Evolutionary conservation across 352 stramenopile genomes (phyloP).

Genomic region (Globisporangium okanoganense): DNA sequence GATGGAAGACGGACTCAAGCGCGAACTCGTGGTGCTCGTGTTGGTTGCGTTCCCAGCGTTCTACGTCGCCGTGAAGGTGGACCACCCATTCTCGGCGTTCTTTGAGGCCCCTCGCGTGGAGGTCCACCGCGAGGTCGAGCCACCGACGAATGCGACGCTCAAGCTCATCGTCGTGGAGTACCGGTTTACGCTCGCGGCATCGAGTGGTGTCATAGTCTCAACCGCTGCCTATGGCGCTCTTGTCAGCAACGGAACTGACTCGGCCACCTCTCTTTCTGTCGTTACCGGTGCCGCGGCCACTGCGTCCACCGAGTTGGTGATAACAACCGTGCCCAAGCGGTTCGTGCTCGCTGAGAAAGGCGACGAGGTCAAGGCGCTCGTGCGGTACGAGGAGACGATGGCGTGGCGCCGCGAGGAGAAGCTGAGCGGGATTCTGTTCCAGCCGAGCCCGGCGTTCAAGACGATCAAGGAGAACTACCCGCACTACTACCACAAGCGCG

Average conservation of each 20-base stretch:
- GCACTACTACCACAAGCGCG: constrained; percentile 88
- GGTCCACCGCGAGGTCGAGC: constrained; percentile 10
- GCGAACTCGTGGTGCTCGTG: constrained; percentile 53
- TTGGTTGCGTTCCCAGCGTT: constrained; percentile 58
- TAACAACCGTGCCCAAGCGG: constrained; percentile 41
- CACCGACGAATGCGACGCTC: constrained; percentile 32
- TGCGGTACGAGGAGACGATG: constrained; percentile 68
- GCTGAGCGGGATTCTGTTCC: constrained; percentile 72
- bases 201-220: not conserved
- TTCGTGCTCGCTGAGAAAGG: constrained; percentile 81
- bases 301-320: constrained; percentile 16
- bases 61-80: constrained; percentile 68
- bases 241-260: constrained; percentile 5
- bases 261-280: not conserved
- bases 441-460: constrained; percentile 66
- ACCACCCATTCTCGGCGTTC: constrained; percentile 65
- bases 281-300: not conserved
- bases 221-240: not conserved
- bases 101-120: constrained; percentile 39
- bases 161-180: constrained; percentile 80
- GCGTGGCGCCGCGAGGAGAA: constrained; percentile 79
- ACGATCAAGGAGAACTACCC: constrained; percentile 91
- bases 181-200: constrained; percentile 32
- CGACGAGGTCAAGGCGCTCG: constrained; percentile 53
- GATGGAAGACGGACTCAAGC: constrained; percentile 39